Evolutionary conservation across 1,139 yeast species (phyloP), one percentile per base, ranked within the genome.

Genomic region (Spathaspora sp.): DNA sequence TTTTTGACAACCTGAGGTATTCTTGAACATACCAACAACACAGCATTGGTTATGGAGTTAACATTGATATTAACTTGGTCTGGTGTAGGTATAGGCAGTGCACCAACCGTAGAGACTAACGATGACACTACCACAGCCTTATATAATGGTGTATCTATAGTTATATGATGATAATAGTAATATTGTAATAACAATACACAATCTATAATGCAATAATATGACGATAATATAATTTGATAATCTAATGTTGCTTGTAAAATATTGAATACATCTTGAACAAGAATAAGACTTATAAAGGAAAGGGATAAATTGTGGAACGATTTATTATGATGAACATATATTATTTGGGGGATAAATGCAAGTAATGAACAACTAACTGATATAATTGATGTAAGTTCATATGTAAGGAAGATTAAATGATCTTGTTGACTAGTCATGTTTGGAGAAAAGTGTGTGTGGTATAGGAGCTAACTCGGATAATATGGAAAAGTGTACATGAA

Each of bases 151-250:
- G 25, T 4, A 7, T 24, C 7, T 15, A 17, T 8, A 2, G 17
- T n/a, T 7, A 41, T n/a, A 24, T 38, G 36, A 16, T 38, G 41
- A 47, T 63, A 65, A 47, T 61, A 64, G 56, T 64, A 61, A 42
- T 38, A 67, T 60, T 91, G 97, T 15, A 78, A 74, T 40, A 84
- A 79, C 38, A 91, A 69, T 7, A 89, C 72, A n/a, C 78, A 49
- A 63, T 91, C 97, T 50, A 89, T 85, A 47, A 76, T 65, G 48
- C 90, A 70, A 59, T 87, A 89, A 64, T 89, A 90, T 2, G 77
- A 52, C 2, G 43, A 42, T 25, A 48, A 17, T 6, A 47, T 16
- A 6, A 37, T 23, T 27, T 25, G 43, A 23, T 23, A 18, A 26
- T 39, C 36, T 13, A 33, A 29, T 9, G 43, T 11, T 7, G 39